Evolutionary conservation across 2,329 filamentous ascomycete species (phyloP).

Genomic region (Pseudogymnoascus destructans): DNA sequence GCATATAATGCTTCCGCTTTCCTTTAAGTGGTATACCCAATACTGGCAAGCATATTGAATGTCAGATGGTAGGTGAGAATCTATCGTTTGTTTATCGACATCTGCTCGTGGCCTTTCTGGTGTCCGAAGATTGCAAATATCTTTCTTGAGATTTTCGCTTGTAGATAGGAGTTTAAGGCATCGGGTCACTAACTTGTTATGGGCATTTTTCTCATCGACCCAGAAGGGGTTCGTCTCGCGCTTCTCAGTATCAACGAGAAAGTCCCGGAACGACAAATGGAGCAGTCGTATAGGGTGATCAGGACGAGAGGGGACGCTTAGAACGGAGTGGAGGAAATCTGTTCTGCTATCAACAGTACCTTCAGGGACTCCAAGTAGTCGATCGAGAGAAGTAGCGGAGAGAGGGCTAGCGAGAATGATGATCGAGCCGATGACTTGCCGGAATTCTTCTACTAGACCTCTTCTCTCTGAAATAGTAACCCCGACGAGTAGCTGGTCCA

Average conservation of each 20-base stretch:
- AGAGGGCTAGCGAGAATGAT: slow-evolving; percentile 16
- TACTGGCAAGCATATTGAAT: slow-evolving; percentile 20
- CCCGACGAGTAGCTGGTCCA: slow-evolving; percentile 14
- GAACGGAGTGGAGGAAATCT: slow-evolving; percentile 18
- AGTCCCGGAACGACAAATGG: slow-evolving; percentile 23
- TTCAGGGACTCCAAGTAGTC: slow-evolving; percentile 15
- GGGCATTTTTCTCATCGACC: slow-evolving; percentile 22
- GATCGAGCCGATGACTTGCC: slow-evolving; percentile 13
- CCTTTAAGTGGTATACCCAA: slow-evolving; percentile 19
- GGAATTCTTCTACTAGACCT: neutral
- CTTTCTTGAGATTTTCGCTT: slow-evolving; percentile 17
- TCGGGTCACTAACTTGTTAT: slow-evolving; percentile 20
- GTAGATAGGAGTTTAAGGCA: slow-evolving; percentile 26
- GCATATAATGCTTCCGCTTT: neutral
- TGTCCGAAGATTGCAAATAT: slow-evolving; percentile 24
- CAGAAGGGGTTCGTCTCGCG: slow-evolving; percentile 17
- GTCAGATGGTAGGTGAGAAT: slow-evolving; percentile 13
- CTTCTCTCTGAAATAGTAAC: slow-evolving; percentile 11
- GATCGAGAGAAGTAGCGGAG: slow-evolving; percentile 13
- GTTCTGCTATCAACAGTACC: slow-evolving; percentile 14
- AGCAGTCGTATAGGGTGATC: slow-evolving; percentile 17
- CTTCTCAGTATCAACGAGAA: slow-evolving; percentile 17
- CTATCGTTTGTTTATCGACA: slow-evolving; percentile 11
- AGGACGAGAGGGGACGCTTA: slow-evolving; percentile 16
- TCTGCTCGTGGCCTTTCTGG: slow-evolving; percentile 16